A percentile compares a stretch with the other conserved stretches of the same genome.
Conservation (phyloP, 805 yeast species). For the Candida glaebosa region DNA sequence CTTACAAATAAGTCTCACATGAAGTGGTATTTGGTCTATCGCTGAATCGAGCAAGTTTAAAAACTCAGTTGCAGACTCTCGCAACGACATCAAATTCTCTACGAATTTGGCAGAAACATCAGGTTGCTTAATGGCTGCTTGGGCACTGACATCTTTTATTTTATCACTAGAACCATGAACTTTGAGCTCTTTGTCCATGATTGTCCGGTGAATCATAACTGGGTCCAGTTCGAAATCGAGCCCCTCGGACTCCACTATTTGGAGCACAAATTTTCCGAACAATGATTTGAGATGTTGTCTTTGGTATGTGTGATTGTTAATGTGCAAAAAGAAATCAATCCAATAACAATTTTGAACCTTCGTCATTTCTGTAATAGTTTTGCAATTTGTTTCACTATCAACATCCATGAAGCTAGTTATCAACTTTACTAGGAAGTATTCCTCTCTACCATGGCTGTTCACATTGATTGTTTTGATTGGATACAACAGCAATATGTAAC, state of each 20-base stretch:
- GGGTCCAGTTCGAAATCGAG: constrained; percentile 83
- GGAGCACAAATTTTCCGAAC: constrained; percentile 35
- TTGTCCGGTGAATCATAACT: constrained; percentile 42
- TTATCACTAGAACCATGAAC: constrained; percentile 33
- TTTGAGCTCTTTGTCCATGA: constrained; percentile 37
- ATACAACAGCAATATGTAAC: constrained; percentile 22
- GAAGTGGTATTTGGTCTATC: constrained; percentile 36
- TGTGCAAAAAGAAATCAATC: constrained; percentile 42
- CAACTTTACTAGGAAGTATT: constrained; percentile 58
- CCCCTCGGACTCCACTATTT: constrained; percentile 44
- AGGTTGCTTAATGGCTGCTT: constrained; percentile 73
- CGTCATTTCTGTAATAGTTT: constrained; percentile 35
- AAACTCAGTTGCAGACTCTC: constrained; percentile 66
- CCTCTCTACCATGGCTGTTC: constrained; percentile 59
- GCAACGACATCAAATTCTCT: constrained; percentile 63
- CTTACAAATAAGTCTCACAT: constrained; percentile 32
- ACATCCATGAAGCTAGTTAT: constrained; percentile 45
- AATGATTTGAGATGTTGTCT: constrained; percentile 41
- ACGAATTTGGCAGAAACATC: constrained; percentile 72
- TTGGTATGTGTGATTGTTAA: constrained; percentile 47
- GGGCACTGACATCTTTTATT: constrained; percentile 45
- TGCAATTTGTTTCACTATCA: constrained; percentile 31
- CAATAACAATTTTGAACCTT: constrained; percentile 37
- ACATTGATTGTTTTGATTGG: constrained; percentile 29
- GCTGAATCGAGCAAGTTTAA: constrained; percentile 48